Percentiles rank a stretch among this genome's conserved stretches.
These are phyloP conservation scores for Tricholoma sp. DNA, from an alignment of 768 basidiomycete species.

Conservation along the genomic window DNA sequence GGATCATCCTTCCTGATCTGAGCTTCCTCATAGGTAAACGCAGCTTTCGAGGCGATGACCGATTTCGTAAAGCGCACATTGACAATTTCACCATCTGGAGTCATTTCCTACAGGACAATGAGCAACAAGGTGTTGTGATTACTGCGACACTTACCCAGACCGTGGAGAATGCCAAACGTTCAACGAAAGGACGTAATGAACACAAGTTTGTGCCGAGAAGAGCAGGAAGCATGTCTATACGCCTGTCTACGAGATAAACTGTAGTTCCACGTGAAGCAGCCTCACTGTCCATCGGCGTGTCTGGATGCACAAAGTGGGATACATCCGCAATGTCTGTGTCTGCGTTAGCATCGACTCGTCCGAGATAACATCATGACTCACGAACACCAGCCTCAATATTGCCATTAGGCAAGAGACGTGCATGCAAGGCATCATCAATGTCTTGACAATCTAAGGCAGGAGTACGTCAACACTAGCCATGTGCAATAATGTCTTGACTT, in stretches of 20 bases:
- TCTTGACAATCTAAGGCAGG: conserved; percentile 77
- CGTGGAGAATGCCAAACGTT: conserved; percentile 90
- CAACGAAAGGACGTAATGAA: conserved; percentile 87
- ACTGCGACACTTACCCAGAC: conserved; percentile 68
- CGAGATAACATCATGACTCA: conserved; percentile 42
- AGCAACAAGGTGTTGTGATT: not conserved
- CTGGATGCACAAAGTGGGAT: conserved; percentile 89
- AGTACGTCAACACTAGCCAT: not conserved
- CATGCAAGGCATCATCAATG: conserved; percentile 97
- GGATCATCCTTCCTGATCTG: conserved; percentile 90
- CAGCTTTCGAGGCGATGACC: conserved; percentile 92
- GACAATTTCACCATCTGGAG: conserved; percentile 83
- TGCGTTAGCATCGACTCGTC: not conserved
- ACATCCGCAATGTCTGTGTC: conserved; percentile 95
- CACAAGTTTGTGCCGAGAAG: conserved; percentile 95
- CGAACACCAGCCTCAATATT: conserved; percentile 98
- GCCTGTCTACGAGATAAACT: conserved; percentile 96
- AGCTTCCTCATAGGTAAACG: conserved; percentile 96
- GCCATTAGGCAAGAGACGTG: conserved; percentile 79
- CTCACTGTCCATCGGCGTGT: conserved; percentile 95
- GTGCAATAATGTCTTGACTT: conserved; percentile 4
- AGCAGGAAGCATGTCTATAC: conserved; percentile 95
- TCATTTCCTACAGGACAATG: conserved; percentile 65
- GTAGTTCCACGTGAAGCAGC: conserved; percentile 96
- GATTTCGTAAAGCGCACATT: conserved; percentile 92